Percentiles rank a stretch among this genome's conserved stretches.
Evolutionary conservation across 164 flowering plant genomes (phyloP).

Genomic region (Brasenia schreberi): DNA sequence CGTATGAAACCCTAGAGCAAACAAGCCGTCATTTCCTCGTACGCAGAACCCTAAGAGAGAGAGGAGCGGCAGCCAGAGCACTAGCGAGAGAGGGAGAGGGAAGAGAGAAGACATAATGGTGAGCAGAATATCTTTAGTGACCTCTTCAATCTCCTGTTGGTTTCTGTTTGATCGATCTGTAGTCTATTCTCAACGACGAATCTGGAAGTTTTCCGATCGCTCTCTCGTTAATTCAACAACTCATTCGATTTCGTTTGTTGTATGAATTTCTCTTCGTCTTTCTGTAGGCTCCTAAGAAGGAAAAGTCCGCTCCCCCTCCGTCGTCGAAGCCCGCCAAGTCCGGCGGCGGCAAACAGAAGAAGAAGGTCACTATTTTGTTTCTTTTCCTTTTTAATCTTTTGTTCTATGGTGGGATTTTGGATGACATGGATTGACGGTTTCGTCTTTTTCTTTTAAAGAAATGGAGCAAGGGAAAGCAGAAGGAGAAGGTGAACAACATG

Average conservation of each 20-base stretch:
- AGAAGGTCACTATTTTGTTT: conserved; percentile 10
- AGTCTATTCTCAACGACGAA: not conserved
- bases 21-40: too few species aligned
- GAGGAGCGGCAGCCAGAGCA: too few species aligned
- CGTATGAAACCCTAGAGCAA: too few species aligned
- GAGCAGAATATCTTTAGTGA: not conserved
- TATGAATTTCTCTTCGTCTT: not conserved
- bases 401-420: not conserved
- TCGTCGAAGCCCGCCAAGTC: conserved; percentile 16
- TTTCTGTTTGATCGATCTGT: not conserved
- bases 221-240: too few species aligned
- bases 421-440: not conserved
- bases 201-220: too few species aligned
- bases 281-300: conserved; percentile 15
- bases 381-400: not conserved
- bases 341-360: conserved; percentile 17
- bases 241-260: not conserved
- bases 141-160: not conserved
- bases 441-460: conserved; percentile 2
- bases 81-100: too few species aligned
- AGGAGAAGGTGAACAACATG: conserved; percentile 18
- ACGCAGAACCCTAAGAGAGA: too few species aligned
- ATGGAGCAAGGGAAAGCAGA: conserved; percentile 10
- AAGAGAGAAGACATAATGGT: too few species aligned
- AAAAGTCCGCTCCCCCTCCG: conserved; percentile 14